phyloP scores from a whole-genome alignment of 2,329 filamentous ascomycete genomes.

The Basipetospora chlamydospora region DNA sequence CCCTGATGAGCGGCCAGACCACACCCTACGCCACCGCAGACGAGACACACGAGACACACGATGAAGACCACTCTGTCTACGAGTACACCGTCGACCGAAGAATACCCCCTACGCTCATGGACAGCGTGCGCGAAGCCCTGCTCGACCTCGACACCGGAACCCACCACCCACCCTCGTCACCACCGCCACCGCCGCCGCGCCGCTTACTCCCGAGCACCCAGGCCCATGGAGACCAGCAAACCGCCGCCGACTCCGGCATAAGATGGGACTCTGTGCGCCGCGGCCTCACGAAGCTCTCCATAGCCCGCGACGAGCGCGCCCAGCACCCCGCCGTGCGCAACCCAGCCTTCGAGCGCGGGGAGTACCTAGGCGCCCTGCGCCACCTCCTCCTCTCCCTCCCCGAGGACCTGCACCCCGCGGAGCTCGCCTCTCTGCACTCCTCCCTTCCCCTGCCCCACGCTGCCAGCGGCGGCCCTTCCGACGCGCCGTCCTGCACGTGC shows the following conservation, averaged over 20 bases:
- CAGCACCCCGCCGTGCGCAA: background rate
- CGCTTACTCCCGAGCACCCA: too few relatives aligned
- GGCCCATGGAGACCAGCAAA: too few relatives aligned
- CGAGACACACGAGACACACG: background rate
- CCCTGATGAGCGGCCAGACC: background rate
- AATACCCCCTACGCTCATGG: background rate
- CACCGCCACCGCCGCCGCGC: too few relatives aligned
- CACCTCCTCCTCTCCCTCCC: constrained; percentile 6
- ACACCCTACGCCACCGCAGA: background rate
- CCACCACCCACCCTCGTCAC: too few relatives aligned
- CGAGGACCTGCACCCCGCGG: background rate
- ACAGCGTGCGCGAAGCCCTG: background rate
- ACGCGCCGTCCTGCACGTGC: too few relatives aligned
- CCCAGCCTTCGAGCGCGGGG: constrained; percentile 4
- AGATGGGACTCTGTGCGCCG: constrained; percentile 5
- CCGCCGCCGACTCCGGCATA: constrained; percentile 3
- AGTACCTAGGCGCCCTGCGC: constrained; percentile 4
- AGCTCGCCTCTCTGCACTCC: background rate
- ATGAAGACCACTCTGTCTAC: background rate
- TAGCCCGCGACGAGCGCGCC: constrained; percentile 1
- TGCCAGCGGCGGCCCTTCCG: too few relatives aligned
- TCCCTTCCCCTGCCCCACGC: background rate
- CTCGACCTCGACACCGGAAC: background rate
- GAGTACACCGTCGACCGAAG: constrained; percentile 1
- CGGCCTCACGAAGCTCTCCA: constrained; percentile 4